Base-by-base conservation (phyloP, 768 basidiomycete species). In the Tulasnella sp. region DNA sequence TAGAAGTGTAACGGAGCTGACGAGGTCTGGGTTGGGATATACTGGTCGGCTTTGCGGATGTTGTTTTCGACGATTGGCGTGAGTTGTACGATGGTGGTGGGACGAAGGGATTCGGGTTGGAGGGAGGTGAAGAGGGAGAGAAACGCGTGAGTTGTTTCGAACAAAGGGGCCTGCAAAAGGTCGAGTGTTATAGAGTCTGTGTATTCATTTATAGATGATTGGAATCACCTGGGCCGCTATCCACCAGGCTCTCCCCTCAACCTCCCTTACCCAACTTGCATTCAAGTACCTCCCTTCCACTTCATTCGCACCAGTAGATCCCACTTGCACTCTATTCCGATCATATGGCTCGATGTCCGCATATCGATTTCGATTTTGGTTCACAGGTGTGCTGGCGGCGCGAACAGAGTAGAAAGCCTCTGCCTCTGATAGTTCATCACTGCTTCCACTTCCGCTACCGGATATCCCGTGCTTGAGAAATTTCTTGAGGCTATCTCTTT, bases 231-330 rank as follows among this genome's bases (percentile, higher is more conserved):
- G 93, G 0, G 91, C 85, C 3, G 92, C 91, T 72, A 95, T 90
- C 90, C 92, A 93, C 86, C 86, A 88, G 76, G 88, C 90, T 37
- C 84, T 84, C 7, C 93, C 90, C 66, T 82, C 84, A 34, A 83
- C 80, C 77, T 95, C 94, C 62, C 84, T 82, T n/a, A 94, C 88
- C 90, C 92, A 94, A 77, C 86, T 92, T 16, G 90, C 94, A 76
- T 95, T 94, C 40, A 95, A 78, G 78, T 95, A 95, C 64, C 85
- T 80, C 62, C 75, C 77, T 4, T 22, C 16, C 17, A 34, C 26
- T 35, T 75, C 79, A 41, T 77, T 76, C 64, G 67, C n/a, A n/a
- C n/a, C n/a, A n/a, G n/a, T 63, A 41, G 77, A 75, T 12, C 76
- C 39, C 22, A 29, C 66, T 22, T 41, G 42, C 36, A 93, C 87